Conservation (phyloP, 2,329 filamentous ascomycete species). For the Aspergillus niger region DNA sequence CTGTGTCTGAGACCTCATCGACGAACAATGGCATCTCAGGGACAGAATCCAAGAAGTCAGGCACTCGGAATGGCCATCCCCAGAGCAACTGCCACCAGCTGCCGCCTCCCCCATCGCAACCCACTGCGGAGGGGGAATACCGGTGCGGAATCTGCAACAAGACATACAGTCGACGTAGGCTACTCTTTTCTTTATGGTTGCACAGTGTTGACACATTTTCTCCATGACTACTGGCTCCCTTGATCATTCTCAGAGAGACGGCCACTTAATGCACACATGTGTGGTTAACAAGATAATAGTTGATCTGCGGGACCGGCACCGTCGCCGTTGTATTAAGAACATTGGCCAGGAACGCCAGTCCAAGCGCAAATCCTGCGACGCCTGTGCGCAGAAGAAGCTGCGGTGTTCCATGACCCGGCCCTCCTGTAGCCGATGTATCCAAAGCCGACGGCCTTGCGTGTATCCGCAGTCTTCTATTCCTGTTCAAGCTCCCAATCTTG, state of each 20-base stretch:
- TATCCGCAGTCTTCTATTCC: slow-evolving; percentile 18
- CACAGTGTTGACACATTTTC: background rate
- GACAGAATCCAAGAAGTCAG: background rate
- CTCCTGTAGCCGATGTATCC: slow-evolving; percentile 19
- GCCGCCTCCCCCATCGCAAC: slow-evolving; percentile 21
- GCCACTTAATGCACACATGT: background rate
- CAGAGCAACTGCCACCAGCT: background rate
- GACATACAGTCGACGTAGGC: slow-evolving; percentile 21
- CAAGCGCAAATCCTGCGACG: slow-evolving; percentile 25
- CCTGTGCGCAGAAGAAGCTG: slow-evolving; percentile 23
- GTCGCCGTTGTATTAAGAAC: slow-evolving; percentile 22
- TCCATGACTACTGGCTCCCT: background rate
- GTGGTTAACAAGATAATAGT: slow-evolving; percentile 11
- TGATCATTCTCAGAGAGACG: background rate
- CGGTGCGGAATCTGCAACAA: slow-evolving; percentile 23
- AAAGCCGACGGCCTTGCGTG: slow-evolving; percentile 13
- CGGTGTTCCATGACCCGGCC: slow-evolving; percentile 24
- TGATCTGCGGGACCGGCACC: slow-evolving; percentile 24
- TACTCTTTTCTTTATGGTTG: background rate
- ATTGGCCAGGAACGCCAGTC: slow-evolving; percentile 21
- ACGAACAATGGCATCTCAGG: background rate
- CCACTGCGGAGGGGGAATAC: slow-evolving; percentile 20
- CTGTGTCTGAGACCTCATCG: background rate
- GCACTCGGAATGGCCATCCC: background rate
- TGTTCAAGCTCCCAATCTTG: background rate